Conservation (phyloP, 2,329 filamentous ascomycete genomes). For the Diaporthe sp. region DNA sequence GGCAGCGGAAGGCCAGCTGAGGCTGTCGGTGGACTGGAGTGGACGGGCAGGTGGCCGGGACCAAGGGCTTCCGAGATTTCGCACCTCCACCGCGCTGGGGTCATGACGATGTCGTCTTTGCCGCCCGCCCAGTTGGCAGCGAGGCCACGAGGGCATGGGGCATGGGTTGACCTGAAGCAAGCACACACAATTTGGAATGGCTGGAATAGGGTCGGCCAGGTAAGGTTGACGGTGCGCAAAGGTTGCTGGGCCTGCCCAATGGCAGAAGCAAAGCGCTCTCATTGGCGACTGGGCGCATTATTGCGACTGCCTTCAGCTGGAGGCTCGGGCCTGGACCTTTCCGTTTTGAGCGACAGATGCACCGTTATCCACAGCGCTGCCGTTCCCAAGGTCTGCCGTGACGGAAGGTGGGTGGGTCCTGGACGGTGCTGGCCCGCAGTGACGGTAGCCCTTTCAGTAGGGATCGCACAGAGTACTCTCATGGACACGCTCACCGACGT, state of each 20-base stretch:
- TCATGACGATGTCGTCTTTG: conserved; percentile 31
- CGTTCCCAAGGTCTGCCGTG: conserved; percentile 2
- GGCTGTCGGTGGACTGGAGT: conserved; percentile 23
- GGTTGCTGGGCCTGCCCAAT: conserved; percentile 30
- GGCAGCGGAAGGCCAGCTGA: conserved; percentile 24
- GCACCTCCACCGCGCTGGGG: conserved; percentile 29
- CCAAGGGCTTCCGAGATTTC: conserved; percentile 30
- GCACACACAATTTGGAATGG: conserved; percentile 33
- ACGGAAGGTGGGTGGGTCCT: conserved; percentile 25
- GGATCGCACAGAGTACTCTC: background rate
- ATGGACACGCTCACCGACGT: background rate
- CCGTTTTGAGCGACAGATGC: conserved; percentile 35
- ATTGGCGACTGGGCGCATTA: conserved; percentile 11
- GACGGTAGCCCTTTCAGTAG: background rate
- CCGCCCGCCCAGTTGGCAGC: conserved; percentile 8
- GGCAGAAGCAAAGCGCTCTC: conserved; percentile 11
- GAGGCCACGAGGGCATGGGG: conserved; percentile 11
- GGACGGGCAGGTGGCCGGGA: conserved; percentile 23
- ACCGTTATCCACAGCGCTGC: conserved; percentile 26
- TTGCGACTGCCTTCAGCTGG: conserved; percentile 36
- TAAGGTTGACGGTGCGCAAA: conserved; percentile 26
- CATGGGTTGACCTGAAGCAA: conserved; percentile 17
- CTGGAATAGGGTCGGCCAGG: background rate
- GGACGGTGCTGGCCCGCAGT: conserved; percentile 1
- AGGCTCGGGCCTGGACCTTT: conserved; percentile 33